A percentile compares a stretch with the other conserved stretches of the same genome.
Evolutionary conservation across 345 rosid genomes (phyloP).

Genomic region (Murraya paniculata): DNA sequence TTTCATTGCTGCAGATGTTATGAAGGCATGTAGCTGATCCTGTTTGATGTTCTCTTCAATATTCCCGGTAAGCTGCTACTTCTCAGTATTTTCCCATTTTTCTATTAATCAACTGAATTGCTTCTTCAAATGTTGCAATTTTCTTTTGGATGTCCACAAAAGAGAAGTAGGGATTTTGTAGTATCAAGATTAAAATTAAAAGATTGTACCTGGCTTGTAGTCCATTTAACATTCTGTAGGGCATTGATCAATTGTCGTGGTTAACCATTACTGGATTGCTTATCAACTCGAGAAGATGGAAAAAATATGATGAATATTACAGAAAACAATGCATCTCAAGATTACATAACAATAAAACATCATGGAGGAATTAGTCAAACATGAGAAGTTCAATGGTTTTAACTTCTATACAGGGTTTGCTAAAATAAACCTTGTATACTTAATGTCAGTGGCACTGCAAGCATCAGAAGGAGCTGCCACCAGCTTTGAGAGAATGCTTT

Average conservation of each 20-base stretch:
- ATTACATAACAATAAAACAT: neutral
- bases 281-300: neutral
- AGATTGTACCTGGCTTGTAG: neutral
- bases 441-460: constrained; percentile 16
- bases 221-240: neutral
- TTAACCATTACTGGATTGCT: neutral
- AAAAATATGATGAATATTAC: neutral
- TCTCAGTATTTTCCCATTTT: neutral
- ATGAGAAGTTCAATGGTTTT: neutral
- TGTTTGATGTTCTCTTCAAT: neutral
- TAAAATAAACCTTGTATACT: constrained; percentile 17
- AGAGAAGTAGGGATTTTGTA: neutral
- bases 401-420: neutral
- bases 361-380: neutral
- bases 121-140: neutral
- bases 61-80: neutral
- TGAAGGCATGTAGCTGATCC: neutral
- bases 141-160: neutral
- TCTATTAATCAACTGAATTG: neutral
- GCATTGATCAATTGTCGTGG: neutral
- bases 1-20: neutral
- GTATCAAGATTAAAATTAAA: neutral
- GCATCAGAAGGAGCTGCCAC: constrained; percentile 28
- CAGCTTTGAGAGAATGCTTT: constrained; percentile 20
- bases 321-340: neutral